phyloP scores from a whole-genome alignment of 2,329 filamentous ascomycete species.

The Beauveria pseudobassiana region DNA sequence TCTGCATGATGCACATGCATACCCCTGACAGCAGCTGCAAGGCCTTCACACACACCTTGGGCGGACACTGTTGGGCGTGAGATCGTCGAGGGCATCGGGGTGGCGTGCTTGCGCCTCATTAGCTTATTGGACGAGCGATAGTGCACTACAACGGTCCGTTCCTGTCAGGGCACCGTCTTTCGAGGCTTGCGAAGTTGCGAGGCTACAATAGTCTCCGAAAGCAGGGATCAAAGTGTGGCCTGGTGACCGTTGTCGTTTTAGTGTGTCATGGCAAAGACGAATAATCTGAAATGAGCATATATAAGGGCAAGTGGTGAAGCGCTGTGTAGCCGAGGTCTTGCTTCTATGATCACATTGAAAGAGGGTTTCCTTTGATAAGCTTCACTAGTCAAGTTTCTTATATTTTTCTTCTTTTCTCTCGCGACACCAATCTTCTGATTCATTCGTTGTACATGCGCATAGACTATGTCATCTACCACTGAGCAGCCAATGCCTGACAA shows the following conservation, averaged over 20 bases:
- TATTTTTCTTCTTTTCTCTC: neutral
- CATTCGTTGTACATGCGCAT: neutral
- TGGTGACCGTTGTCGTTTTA: neutral
- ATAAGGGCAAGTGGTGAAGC: neutral
- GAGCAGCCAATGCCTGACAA: neutral
- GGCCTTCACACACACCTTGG: neutral
- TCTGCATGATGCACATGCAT: neutral
- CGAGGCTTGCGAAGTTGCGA: neutral
- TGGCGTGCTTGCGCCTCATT: neutral
- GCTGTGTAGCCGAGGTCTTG: neutral
- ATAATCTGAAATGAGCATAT: neutral
- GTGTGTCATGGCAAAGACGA: neutral
- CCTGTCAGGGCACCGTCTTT: neutral
- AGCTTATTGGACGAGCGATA: constrained; percentile 1
- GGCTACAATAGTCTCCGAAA: neutral
- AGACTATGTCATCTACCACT: neutral
- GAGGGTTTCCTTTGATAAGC: neutral
- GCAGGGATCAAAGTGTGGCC: neutral
- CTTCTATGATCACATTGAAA: neutral
- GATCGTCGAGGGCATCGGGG: neutral
- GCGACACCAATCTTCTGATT: neutral
- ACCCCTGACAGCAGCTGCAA: neutral
- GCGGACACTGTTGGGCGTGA: neutral
- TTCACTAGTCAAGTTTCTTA: neutral
- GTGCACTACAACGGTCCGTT: neutral